phyloP scores from a whole-genome alignment of 2,329 filamentous ascomycete species.

The Biscogniauxia mediterranea region DNA sequence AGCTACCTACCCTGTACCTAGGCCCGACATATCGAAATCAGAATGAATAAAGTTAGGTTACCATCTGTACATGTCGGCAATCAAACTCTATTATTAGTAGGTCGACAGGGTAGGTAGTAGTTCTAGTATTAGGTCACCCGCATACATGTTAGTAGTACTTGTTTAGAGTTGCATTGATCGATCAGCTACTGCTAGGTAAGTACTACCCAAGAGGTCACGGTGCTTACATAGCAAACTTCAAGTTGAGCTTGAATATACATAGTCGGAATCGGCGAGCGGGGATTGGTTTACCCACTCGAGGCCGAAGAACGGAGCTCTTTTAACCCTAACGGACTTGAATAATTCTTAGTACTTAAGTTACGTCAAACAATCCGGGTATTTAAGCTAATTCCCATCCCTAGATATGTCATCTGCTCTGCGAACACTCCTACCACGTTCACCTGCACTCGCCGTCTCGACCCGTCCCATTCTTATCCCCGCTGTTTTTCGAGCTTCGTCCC shows the following conservation, averaged over 20 bases:
- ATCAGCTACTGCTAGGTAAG: neutral
- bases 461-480: slow-evolving; percentile 1
- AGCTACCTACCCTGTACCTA: too few relatives aligned
- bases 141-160: too few relatives aligned
- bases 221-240: too few relatives aligned
- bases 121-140: too few relatives aligned
- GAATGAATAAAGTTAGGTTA: too few relatives aligned
- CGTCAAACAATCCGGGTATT: slow-evolving; percentile 2
- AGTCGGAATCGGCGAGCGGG: neutral
- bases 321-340: slow-evolving; percentile 15
- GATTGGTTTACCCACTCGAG: slow-evolving; percentile 2
- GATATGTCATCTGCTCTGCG: slow-evolving; percentile 24
- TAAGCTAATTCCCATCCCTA: slow-evolving; percentile 10
- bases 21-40: too few relatives aligned
- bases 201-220: too few relatives aligned
- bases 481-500: slow-evolving; percentile 14
- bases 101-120: too few relatives aligned
- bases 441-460: slow-evolving; percentile 2
- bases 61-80: too few relatives aligned
- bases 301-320: slow-evolving; percentile 19
- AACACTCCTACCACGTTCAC: slow-evolving; percentile 17
- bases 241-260: neutral
- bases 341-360: neutral
- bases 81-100: too few relatives aligned
- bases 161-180: neutral